phyloP scores from a whole-genome alignment of 1,139 yeast species.

The Groenewaldozyma sp. region DNA sequence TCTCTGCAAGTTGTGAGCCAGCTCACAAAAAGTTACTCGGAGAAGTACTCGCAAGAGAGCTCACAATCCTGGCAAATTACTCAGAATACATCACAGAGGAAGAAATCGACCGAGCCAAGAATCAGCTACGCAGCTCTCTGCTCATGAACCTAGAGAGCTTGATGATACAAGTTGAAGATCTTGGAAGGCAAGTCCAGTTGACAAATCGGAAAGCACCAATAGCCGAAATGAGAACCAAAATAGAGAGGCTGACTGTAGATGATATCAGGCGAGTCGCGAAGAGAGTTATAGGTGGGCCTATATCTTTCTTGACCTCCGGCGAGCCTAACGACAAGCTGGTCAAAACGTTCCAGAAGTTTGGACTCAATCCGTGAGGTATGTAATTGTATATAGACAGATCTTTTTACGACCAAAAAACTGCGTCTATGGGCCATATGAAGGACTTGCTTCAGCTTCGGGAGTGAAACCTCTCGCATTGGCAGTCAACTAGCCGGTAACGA shows the following conservation, averaged over 20 bases:
- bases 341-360: background rate
- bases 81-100: slow-evolving; percentile 33
- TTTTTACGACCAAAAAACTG: too few species aligned
- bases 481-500: too few species aligned
- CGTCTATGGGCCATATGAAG: too few species aligned
- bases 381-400: too few species aligned
- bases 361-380: background rate
- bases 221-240: slow-evolving; percentile 71
- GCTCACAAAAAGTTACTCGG: slow-evolving; percentile 77
- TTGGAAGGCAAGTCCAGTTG: slow-evolving; percentile 89
- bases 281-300: slow-evolving; percentile 34
- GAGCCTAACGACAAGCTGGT: slow-evolving; percentile 1
- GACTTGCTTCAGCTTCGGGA: too few species aligned
- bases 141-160: slow-evolving; percentile 90
- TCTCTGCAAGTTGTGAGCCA: slow-evolving; percentile 76
- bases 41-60: slow-evolving; percentile 48
- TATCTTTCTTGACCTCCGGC: background rate
- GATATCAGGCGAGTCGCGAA: slow-evolving; percentile 72
- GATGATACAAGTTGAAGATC: slow-evolving; percentile 84
- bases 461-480: too few species aligned
- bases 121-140: slow-evolving; percentile 80
- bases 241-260: slow-evolving; percentile 52
- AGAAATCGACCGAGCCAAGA: slow-evolving; percentile 85
- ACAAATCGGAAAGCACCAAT: slow-evolving; percentile 74
- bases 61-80: slow-evolving; percentile 41